phyloP scores from a whole-genome alignment of 2,329 filamentous ascomycete genomes.

The Zelopaecilomyces penicillatus region DNA sequence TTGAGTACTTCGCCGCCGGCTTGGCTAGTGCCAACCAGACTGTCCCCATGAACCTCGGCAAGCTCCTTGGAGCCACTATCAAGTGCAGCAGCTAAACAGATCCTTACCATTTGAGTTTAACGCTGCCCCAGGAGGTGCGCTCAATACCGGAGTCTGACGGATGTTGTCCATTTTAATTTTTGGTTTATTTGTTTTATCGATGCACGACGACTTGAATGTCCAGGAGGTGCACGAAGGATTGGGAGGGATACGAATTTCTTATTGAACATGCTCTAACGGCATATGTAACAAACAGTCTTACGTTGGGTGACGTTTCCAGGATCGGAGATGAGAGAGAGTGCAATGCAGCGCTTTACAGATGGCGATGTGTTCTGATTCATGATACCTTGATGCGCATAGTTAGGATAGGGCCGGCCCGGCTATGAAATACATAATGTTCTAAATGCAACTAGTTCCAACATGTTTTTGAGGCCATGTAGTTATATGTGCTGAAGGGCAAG shows the following conservation, averaged over 20 bases:
- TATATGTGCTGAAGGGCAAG: no score
- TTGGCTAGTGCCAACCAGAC: conserved; percentile 42
- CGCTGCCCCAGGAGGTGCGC: no score
- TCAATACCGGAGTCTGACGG: no score
- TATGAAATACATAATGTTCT: conserved; percentile 11
- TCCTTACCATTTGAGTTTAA: no score
- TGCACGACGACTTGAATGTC: no score
- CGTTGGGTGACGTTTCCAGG: conserved; percentile 5
- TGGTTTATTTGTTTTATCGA: no score
- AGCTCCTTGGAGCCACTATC: conserved; percentile 13
- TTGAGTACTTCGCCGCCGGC: conserved; percentile 49
- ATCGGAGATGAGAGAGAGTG: conserved; percentile 5
- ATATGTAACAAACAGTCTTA: conserved; percentile 2
- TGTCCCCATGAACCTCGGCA: conserved; percentile 43
- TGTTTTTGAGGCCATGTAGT: no score
- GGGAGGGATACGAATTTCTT: no score
- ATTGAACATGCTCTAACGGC: background rate
- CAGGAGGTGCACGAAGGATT: no score
- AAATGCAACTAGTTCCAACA: background rate
- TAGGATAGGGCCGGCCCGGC: conserved; percentile 6
- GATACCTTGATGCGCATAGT: conserved; percentile 22
- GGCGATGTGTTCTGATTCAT: conserved; percentile 20
- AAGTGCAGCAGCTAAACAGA: conserved; percentile 1
- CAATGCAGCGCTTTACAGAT: conserved; percentile 7
- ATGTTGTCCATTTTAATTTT: no score